Percentiles rank a stretch among this genome's conserved stretches.
Conservation (phyloP, 805 yeast genomes). For the Candida manassasensis region DNA sequence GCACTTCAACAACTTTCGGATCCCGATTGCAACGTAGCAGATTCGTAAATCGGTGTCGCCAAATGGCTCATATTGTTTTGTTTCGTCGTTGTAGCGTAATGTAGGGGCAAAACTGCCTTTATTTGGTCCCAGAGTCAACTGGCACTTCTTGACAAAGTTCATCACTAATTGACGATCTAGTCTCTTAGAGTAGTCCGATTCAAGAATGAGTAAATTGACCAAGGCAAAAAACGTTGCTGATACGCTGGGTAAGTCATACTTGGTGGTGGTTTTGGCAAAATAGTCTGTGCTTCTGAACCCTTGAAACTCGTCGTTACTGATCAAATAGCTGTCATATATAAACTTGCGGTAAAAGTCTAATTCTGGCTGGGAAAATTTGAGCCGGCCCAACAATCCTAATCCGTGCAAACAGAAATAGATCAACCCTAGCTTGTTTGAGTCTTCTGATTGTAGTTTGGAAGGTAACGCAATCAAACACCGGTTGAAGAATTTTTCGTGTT, state of each 20-base stretch:
- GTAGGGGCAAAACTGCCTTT: slow-evolving; percentile 35
- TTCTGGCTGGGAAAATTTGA: slow-evolving; percentile 22
- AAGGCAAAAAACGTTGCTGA: slow-evolving; percentile 78
- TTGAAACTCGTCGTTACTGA: slow-evolving; percentile 25
- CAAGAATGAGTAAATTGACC: slow-evolving; percentile 48
- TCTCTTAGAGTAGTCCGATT: slow-evolving; percentile 32
- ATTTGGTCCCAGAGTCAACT: slow-evolving; percentile 29
- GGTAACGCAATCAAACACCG: slow-evolving; percentile 56
- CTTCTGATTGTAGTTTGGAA: slow-evolving; percentile 52
- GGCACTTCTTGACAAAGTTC: slow-evolving; percentile 57
- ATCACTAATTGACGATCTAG: slow-evolving; percentile 46
- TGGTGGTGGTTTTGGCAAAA: slow-evolving; percentile 22
- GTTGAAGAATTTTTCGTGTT: slow-evolving; percentile 43
- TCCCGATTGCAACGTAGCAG: slow-evolving; percentile 67
- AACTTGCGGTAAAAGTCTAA: slow-evolving; percentile 21
- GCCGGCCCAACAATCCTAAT: slow-evolving; percentile 40
- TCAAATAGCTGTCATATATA: slow-evolving; percentile 44
- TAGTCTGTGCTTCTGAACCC: slow-evolving; percentile 58
- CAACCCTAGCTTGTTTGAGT: slow-evolving; percentile 65
- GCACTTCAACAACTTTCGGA: slow-evolving; percentile 47
- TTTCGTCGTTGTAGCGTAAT: slow-evolving; percentile 12
- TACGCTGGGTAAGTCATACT: slow-evolving; percentile 59
- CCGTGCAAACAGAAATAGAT: slow-evolving; percentile 68
- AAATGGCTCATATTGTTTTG: slow-evolving; percentile 19
- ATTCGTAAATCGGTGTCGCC: slow-evolving; percentile 74